Percentiles rank a stretch among this genome's conserved stretches.
Conservation (phyloP, 1,139 yeast genomes). For the Blastobotrys illinoisensis region DNA sequence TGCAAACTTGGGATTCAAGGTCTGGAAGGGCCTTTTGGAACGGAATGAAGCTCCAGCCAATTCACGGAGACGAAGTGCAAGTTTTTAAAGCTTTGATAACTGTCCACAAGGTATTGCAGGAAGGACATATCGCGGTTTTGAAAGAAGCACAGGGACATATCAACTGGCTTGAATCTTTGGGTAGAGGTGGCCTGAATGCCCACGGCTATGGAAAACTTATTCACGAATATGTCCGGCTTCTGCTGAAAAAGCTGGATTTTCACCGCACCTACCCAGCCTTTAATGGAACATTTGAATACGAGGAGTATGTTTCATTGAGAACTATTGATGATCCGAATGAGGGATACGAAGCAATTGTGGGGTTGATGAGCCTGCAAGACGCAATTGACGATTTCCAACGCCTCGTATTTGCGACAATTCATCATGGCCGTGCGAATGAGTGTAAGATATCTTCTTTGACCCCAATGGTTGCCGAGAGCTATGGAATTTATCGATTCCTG, state of each 20-base stretch:
- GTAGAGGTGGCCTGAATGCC: constrained; percentile 28
- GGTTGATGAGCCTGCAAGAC: constrained; percentile 83
- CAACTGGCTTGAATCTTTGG: constrained; percentile 49
- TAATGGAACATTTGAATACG: constrained; percentile 93
- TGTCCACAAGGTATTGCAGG: constrained; percentile 90
- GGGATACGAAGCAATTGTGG: constrained; percentile 86
- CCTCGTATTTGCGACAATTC: constrained; percentile 67
- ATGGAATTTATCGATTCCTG: constrained; percentile 85
- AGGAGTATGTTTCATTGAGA: constrained; percentile 83
- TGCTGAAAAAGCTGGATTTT: constrained; percentile 71
- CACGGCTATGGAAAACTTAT: constrained; percentile 68
- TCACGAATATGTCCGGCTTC: constrained; percentile 65
- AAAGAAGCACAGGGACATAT: constrained; percentile 75
- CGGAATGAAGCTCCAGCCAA: constrained; percentile 71
- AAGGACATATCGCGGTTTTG: constrained; percentile 85
- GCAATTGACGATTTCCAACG: constrained; percentile 75
- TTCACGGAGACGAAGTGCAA: constrained; percentile 77
- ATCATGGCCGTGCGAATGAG: constrained; percentile 61
- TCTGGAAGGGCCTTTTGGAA: constrained; percentile 85
- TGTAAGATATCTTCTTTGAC: constrained; percentile 84
- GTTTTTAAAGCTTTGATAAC: constrained; percentile 83
- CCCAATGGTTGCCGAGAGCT: constrained; percentile 88
- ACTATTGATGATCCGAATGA: constrained; percentile 92
- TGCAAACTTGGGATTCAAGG: constrained; percentile 94
- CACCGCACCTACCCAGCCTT: constrained; percentile 84